Evolutionary conservation across 2,329 filamentous ascomycete genomes (phyloP), one percentile per base, ranked within the genome.

Genomic region (Trichoderma endophyticum): DNA sequence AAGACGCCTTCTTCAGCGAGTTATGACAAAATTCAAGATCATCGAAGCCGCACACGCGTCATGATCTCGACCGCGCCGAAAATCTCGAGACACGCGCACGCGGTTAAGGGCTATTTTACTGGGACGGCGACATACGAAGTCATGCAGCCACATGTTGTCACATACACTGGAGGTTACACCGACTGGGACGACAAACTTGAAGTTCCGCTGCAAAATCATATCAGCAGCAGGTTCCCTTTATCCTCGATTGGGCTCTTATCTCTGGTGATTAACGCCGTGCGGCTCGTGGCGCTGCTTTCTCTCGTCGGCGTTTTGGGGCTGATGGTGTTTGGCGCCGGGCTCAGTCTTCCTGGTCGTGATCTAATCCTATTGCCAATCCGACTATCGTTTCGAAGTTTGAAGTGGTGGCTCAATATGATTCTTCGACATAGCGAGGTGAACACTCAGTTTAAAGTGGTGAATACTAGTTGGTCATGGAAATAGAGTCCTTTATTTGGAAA

Each of bases 1-100:
- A 34, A 72, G 54, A 54, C 65, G 32, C 21, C 11, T 2, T 59
- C 62, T 4, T 61, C 64, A 12, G 61, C n/a, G 15, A 66, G 4
- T 14, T 34, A n/a, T 4, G 30, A 18, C 7, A 15, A 18, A 1
- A 9, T 8, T 1, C 36, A n/a, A 1, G 63, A 32, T 15, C 24
- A n/a, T 26, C 32, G 59, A 3, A 75, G 69, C 51, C 32, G 65
- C 32, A 75, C 78, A 7, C 77, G 80, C n/a, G 76, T 81, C 39
- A 81, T 81, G 72, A 78, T 82, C n/a, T 77, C 76, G 3, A 75
- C 77, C 3, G 72, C 73, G 1, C 80, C 80, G 4, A 72, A 73
- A 24, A 76, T 81, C 26, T 60, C 74, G 56, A 76, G 75, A 14
- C 69, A 77, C 72, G 76, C 67, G 26, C 73, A 71, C 6, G 71